These are phyloP conservation scores for Rhytidhysteron rufulum DNA, from an alignment of 2,329 filamentous ascomycete species.

Conservation along the genomic window DNA sequence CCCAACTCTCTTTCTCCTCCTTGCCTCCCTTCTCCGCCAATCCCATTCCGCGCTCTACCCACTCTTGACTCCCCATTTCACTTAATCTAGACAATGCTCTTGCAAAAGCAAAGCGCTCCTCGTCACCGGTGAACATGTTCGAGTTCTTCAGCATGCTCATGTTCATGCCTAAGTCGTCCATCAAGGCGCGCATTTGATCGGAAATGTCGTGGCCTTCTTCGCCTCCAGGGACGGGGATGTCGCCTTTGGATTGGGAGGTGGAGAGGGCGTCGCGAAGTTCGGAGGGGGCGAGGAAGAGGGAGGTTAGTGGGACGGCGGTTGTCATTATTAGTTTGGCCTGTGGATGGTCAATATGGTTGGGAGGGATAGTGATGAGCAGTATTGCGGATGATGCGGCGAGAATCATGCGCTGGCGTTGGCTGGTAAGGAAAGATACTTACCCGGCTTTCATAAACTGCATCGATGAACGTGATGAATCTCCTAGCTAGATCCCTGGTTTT, in stretches of 20 bases:
- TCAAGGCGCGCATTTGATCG: constrained; percentile 71
- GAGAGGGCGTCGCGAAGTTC: constrained; percentile 47
- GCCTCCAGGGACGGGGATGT: constrained; percentile 36
- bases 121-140: constrained; percentile 86
- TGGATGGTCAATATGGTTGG: constrained; percentile 30
- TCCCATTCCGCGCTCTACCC: constrained; percentile 77
- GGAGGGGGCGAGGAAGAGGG: constrained; percentile 74
- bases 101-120: constrained; percentile 95
- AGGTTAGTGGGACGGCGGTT: constrained; percentile 75
- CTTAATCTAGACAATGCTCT: constrained; percentile 76
- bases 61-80: constrained; percentile 93
- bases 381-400: too few species aligned
- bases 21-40: constrained; percentile 63
- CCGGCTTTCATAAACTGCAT: constrained; percentile 82
- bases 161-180: constrained; percentile 84
- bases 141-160: constrained; percentile 81
- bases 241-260: constrained; percentile 32
- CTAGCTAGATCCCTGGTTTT: constrained; percentile 81
- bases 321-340: constrained; percentile 95
- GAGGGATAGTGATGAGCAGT: too few species aligned
- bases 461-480: constrained; percentile 95
- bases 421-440: too few species aligned
- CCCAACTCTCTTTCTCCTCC: constrained; percentile 62
- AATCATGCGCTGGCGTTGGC: too few species aligned
- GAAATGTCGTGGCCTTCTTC: constrained; percentile 54